A percentile compares a stretch with the other conserved stretches of the same genome.
These are phyloP conservation scores for Bolboschoenus planiculmis DNA, from an alignment of 176 grass and related monocot species.

Conservation along the genomic window DNA sequence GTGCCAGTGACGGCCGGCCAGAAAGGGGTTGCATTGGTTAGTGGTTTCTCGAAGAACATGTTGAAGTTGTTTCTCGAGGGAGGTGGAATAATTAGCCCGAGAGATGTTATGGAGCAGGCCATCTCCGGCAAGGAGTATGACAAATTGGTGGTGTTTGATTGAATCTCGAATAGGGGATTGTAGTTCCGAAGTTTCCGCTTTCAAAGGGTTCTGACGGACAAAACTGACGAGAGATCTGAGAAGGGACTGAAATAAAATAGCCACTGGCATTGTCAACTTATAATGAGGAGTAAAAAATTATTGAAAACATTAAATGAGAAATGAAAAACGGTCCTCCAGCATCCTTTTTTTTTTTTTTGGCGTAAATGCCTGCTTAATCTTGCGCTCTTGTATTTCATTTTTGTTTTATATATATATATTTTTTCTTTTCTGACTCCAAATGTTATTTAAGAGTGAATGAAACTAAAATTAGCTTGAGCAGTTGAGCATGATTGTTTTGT, in stretches of 20 bases:
- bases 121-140: conserved; percentile 48
- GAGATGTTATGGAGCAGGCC: conserved; percentile 49
- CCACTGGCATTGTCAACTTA: neutral
- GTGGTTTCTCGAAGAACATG: conserved; percentile 76
- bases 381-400: neutral
- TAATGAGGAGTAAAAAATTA: neutral
- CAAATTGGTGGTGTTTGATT: conserved; percentile 49
- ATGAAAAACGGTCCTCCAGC: neutral
- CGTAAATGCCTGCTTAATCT: neutral
- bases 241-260: neutral
- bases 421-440: neutral
- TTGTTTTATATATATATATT: neutral
- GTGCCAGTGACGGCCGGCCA: conserved; percentile 39
- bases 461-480: neutral
- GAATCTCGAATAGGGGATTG: neutral
- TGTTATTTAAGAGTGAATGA: neutral
- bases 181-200: neutral
- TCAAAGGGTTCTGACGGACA: neutral
- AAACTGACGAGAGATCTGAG: neutral
- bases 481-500: neutral
- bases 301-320: neutral
- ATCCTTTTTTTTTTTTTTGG: neutral
- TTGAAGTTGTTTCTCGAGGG: conserved; percentile 56
- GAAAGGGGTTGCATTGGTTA: conserved; percentile 68
- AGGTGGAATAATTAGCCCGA: conserved; percentile 30